A percentile compares a stretch with the other conserved stretches of the same genome.
Conservation (phyloP, 495 filamentous ascomycete species). For the Tuber magnatum region DNA sequence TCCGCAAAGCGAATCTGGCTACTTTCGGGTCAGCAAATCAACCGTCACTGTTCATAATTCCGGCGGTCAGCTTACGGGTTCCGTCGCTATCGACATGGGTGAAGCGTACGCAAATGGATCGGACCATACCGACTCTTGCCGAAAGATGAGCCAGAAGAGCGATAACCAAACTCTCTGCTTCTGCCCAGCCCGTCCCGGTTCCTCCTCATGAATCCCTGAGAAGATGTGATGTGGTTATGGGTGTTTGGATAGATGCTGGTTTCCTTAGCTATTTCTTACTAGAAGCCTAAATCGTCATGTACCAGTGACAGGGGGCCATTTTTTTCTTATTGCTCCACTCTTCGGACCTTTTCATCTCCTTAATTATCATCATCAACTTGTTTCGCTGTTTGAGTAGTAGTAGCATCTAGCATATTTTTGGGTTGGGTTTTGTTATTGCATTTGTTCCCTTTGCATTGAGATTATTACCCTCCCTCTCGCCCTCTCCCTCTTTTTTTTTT, state of each 20-base stretch:
- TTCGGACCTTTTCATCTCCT: conserved; percentile 5
- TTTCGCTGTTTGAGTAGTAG: neutral
- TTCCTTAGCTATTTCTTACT: neutral
- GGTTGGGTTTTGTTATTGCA: conserved; percentile 19
- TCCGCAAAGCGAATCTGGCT: conserved; percentile 12
- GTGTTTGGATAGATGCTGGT: neutral
- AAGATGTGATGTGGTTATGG: neutral
- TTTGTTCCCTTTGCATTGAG: conserved; percentile 15
- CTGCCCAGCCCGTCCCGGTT: conserved; percentile 2
- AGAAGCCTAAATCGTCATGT: neutral
- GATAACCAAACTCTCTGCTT: conserved; percentile 26
- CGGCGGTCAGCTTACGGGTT: conserved; percentile 19
- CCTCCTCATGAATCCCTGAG: neutral
- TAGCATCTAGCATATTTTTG: conserved; percentile 1
- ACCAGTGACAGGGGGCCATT: neutral
- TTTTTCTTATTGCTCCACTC: neutral
- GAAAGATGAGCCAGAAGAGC: conserved; percentile 9
- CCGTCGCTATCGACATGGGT: neutral
- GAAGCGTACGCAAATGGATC: conserved; percentile 18
- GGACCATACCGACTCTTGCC: conserved; percentile 18
- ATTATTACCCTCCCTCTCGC: no score
- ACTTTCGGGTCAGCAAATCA: neutral
- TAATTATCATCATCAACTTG: neutral
- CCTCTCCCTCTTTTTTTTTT: no score
- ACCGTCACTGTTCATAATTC: conserved; percentile 26